Evolutionary conservation across 106 monocot genomes (phyloP).

Genomic region (Dendrobium officinale): DNA sequence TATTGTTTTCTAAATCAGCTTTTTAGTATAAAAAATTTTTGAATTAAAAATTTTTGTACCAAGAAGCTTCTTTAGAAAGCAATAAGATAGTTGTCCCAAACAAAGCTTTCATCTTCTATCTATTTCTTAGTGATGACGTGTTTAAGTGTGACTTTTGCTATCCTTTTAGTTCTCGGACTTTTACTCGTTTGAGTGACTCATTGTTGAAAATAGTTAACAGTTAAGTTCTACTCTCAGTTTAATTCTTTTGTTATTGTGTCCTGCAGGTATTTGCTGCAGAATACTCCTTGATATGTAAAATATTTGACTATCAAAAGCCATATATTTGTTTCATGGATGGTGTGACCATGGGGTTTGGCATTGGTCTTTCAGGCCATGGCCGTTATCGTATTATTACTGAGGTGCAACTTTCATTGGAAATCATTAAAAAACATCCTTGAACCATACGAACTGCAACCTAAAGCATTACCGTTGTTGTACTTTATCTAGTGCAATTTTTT

Average conservation of each 20-base stretch:
- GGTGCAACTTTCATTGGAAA: conserved; percentile 27
- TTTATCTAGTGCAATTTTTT: neutral
- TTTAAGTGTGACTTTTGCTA: neutral
- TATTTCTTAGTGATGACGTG: neutral
- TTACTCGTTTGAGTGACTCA: neutral
- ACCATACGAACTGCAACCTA: neutral
- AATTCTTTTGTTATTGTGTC: conserved; percentile 8
- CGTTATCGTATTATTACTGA: conserved; percentile 89
- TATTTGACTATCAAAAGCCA: conserved; percentile 70
- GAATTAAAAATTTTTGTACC: no score
- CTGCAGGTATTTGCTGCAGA: conserved; percentile 91
- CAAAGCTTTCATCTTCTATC: neutral
- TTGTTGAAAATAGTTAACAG: neutral
- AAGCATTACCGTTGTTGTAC: neutral
- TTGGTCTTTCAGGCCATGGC: conserved; percentile 96
- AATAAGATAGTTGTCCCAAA: no score
- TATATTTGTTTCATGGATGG: conserved; percentile 96
- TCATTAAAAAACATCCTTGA: neutral
- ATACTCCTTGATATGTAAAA: conserved; percentile 94
- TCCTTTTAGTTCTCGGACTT: neutral
- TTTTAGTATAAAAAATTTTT: no score
- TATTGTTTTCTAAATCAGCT: no score
- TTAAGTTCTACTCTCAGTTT: neutral
- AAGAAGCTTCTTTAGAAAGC: no score
- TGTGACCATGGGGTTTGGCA: conserved; percentile 99